phyloP scores from a whole-genome alignment of 768 basidiomycete genomes.

The Xerocomus potaroensis region DNA sequence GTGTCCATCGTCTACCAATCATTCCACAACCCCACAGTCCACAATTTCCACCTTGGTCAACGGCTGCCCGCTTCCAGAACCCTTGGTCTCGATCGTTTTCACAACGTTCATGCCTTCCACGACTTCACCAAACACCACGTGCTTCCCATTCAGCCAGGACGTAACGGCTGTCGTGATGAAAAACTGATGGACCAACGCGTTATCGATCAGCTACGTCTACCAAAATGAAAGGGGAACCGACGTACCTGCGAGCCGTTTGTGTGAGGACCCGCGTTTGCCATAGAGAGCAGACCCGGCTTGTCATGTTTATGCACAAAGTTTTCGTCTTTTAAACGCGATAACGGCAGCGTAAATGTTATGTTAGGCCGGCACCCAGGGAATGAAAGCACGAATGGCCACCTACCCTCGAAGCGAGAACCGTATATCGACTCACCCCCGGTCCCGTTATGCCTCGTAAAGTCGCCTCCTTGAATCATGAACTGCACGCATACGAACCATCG shows the following conservation, averaged over 20 bases:
- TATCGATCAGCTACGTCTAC: neutral
- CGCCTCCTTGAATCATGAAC: constrained; percentile 89
- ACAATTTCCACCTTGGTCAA: constrained; percentile 47
- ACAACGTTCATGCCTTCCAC: constrained; percentile 41
- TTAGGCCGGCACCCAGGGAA: too few relatives aligned
- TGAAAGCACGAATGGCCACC: constrained; percentile 16
- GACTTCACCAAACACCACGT: constrained; percentile 48
- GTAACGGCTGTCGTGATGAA: constrained; percentile 73
- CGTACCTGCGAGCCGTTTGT: constrained; percentile 76
- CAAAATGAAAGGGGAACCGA: neutral
- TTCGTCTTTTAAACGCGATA: constrained; percentile 45
- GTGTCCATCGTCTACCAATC: neutral
- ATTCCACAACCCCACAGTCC: constrained; percentile 47
- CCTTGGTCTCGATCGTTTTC: constrained; percentile 36
- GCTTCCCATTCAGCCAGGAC: constrained; percentile 50
- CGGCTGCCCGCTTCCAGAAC: constrained; percentile 24
- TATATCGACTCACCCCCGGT: constrained; percentile 87
- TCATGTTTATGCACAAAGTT: constrained; percentile 64
- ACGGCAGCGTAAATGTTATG: neutral
- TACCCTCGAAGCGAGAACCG: constrained; percentile 72
- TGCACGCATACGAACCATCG: too few relatives aligned
- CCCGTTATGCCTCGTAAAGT: constrained; percentile 72
- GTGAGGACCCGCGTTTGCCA: constrained; percentile 85
- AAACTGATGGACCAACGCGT: constrained; percentile 40
- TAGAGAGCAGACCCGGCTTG: constrained; percentile 66